A percentile compares a stretch with the other conserved stretches of the same genome.
These are phyloP conservation scores for Neurospora discreta DNA, from an alignment of 495 filamentous ascomycete genomes.

Conservation along the genomic window DNA sequence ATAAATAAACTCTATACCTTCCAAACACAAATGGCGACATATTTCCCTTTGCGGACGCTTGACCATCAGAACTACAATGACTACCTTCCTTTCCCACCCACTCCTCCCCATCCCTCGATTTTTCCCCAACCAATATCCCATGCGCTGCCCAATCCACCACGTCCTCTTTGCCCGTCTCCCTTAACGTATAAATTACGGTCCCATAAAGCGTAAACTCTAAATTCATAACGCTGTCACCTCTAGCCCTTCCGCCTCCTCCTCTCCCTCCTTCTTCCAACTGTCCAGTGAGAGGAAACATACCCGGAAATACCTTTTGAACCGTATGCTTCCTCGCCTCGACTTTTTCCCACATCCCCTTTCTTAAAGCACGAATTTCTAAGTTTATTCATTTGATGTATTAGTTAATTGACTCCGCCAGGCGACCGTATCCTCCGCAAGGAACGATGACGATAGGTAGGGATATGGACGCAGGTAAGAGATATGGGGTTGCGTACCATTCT, in stretches of 20 bases:
- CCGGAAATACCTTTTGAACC: constrained; percentile 24
- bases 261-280: background rate
- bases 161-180: constrained; percentile 1
- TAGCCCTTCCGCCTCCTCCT: background rate
- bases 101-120: background rate
- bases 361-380: constrained; percentile 14
- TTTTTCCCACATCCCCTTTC: constrained; percentile 16
- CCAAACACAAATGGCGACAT: background rate
- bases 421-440: too few relatives aligned
- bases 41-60: background rate
- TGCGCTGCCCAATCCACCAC: constrained; percentile 14
- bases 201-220: constrained; percentile 26
- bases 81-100: background rate
- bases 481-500: constrained; percentile 14
- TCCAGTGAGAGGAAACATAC: constrained; percentile 1
- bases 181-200: constrained; percentile 12
- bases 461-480: too few relatives aligned
- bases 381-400: too few relatives aligned
- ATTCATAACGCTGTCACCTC: background rate
- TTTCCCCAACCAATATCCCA: background rate
- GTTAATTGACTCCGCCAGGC: too few relatives aligned
- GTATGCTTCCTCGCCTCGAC: constrained; percentile 20
- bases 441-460: too few relatives aligned
- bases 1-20: background rate
- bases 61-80: background rate